These are phyloP conservation scores for Yarrowia sp. DNA, from an alignment of 805 yeast species.

Conservation along the genomic window DNA sequence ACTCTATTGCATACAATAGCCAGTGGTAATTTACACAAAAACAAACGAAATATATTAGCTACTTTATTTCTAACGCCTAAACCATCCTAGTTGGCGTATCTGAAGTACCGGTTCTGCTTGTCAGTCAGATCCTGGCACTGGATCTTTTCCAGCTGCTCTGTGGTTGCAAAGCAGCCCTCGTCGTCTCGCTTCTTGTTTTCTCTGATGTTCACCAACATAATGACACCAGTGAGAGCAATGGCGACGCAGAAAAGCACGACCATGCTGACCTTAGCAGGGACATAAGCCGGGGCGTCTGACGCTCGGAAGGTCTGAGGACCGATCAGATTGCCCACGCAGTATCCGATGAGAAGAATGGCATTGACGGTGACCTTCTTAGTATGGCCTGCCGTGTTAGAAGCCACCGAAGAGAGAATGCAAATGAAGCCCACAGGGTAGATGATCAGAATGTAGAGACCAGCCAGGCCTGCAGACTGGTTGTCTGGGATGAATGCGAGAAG, in stretches of 20 bases:
- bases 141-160: neutral
- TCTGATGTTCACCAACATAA: neutral
- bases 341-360: neutral
- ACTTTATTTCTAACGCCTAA: no score
- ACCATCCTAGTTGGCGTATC: neutral
- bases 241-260: neutral
- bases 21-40: no score
- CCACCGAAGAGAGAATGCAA: slow-evolving; percentile 6
- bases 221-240: neutral
- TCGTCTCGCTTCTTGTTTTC: neutral
- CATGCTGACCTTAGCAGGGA: neutral
- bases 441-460: slow-evolving; percentile 3
- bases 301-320: neutral
- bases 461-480: neutral
- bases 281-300: neutral
- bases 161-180: neutral
- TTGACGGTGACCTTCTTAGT: slow-evolving; percentile 6
- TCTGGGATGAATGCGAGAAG: neutral
- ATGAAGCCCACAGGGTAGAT: slow-evolving; percentile 7
- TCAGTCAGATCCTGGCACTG: neutral
- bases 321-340: neutral
- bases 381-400: slow-evolving; percentile 6
- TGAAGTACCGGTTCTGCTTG: neutral
- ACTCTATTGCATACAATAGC: no score
- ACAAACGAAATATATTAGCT: no score